Base-by-base conservation (phyloP, 345 rosid genomes). In the Microcos paniculata region DNA sequence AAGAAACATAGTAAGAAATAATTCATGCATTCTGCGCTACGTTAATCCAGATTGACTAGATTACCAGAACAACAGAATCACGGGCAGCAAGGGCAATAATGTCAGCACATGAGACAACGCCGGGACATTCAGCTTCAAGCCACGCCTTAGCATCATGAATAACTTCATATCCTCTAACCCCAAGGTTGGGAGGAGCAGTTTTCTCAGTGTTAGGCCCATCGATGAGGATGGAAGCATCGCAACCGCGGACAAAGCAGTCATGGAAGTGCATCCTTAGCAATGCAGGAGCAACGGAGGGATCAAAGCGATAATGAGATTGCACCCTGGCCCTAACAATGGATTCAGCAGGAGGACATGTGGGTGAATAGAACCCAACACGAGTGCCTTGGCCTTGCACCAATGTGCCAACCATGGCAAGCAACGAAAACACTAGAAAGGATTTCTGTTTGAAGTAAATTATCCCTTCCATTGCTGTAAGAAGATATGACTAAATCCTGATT, bases 31-130 rank as follows among this genome's bases (percentile, higher is more conserved):
- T 1, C 11, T 9, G 43, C 8, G 6, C 1, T 40, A 42, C 46
- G 3, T 23, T 4, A 23, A 1, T n/a, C n/a, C n/a, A n/a, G n/a
- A n/a, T n/a, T n/a, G n/a, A n/a, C n/a, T n/a, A n/a, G n/a, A 6
- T 23, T 65, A 65, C 70, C 71, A 81, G 58, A 74, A 76, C 63
- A 16, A 88, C 90, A 35, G 90, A 42, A n/a, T n/a, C n/a, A n/a
- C n/a, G n/a, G n/a, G n/a, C n/a, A n/a, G n/a, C n/a, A n/a, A n/a
- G n/a, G n/a, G 92, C 78, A 5, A 86, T 73, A 26, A 88, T 83
- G 69, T 88, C 92, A 9, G 92, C 85, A 71, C 92, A 88, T 12
- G 92, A 88, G 19, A 88, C 88, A 33, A 88, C 75, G 18, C 88
- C 88, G 3, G 87, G 88, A 19, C 91, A 88, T 0, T 75, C 71